Evolutionary conservation across 345 rosid genomes (phyloP).

Genomic region (Nasturtium officinale): DNA sequence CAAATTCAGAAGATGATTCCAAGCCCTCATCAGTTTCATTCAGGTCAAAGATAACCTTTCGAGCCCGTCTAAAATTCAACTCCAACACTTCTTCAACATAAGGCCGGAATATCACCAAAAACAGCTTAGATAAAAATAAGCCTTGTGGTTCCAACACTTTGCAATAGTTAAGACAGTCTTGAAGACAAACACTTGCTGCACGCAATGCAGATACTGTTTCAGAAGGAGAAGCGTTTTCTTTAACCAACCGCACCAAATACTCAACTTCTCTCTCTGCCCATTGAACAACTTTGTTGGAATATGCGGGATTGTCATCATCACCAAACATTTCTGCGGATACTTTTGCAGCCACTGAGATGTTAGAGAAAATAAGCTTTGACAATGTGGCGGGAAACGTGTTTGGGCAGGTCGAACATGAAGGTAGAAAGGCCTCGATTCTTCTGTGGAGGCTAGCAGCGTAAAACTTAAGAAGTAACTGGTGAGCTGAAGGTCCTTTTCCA

Average conservation of each 20-base stretch:
- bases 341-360: constrained; percentile 62
- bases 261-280: constrained; percentile 98
- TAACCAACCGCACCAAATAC: constrained; percentile 74
- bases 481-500: constrained; percentile 88
- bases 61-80: constrained; percentile 82
- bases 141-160: constrained; percentile 81
- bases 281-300: constrained; percentile 81
- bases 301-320: constrained; percentile 87
- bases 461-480: constrained; percentile 67
- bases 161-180: constrained; percentile 82
- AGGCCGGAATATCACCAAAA: constrained; percentile 82
- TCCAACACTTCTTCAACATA: constrained; percentile 92
- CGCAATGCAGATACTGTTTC: constrained; percentile 76
- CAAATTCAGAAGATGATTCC: constrained; percentile 55
- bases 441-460: constrained; percentile 59
- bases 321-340: constrained; percentile 81
- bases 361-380: constrained; percentile 78
- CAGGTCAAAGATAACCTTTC: constrained; percentile 63
- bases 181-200: constrained; percentile 73
- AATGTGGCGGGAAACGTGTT: constrained; percentile 76
- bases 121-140: constrained; percentile 74
- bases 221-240: constrained; percentile 78
- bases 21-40: constrained; percentile 60
- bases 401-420: constrained; percentile 74
- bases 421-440: constrained; percentile 66